Evolutionary conservation across 176 grass and related monocot genomes (phyloP), one percentile per base, ranked within the genome.

Genomic region (Neostapfia colusana): DNA sequence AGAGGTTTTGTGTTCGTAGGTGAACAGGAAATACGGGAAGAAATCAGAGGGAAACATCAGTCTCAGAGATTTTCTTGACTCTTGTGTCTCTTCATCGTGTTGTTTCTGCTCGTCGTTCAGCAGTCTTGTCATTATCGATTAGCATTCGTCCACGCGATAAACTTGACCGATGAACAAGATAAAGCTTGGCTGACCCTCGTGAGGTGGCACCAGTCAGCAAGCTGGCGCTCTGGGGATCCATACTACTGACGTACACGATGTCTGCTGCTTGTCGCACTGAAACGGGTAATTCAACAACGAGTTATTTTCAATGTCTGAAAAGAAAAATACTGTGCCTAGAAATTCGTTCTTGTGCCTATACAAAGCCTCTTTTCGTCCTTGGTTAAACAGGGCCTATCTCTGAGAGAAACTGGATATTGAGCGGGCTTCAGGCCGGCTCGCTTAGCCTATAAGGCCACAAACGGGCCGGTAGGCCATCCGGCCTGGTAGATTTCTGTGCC

Each of bases 1-100:
- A 85, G 60, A 72, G 15, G 43, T 34, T 17, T 54, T 81, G 18
- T 7, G 2, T 83, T 74, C 89, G 89, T 90, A 93, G 90, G 90
- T 90, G 79, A 90, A 75, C 57, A 87, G 63, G 37, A 80, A 80
- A 74, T 46, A 82, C 8, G 16, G 31, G 41, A 69, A 64, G 63
- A 69, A 88, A 78, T 78, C 55, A 86, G 70, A 78, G 44, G 53
- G 34, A 43, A 84, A 41, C 67, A 75, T 73, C n/a, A n/a, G n/a
- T n/a, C 77, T 39, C 59, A 54, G 6, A 10, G 5, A 4, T 48
- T 68, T 16, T 16, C 16, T 53, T 51, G 10, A 23, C 18, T 21
- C 3, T 2, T 40, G 18, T n/a, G n/a, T n/a, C n/a, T n/a, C n/a
- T n/a, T 23, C 37, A 24, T 12, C 4, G 64, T 21, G 36, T 42